These are phyloP conservation scores for Xerocomellus dryophilus DNA, from an alignment of 768 basidiomycete species.

Conservation along the genomic window DNA sequence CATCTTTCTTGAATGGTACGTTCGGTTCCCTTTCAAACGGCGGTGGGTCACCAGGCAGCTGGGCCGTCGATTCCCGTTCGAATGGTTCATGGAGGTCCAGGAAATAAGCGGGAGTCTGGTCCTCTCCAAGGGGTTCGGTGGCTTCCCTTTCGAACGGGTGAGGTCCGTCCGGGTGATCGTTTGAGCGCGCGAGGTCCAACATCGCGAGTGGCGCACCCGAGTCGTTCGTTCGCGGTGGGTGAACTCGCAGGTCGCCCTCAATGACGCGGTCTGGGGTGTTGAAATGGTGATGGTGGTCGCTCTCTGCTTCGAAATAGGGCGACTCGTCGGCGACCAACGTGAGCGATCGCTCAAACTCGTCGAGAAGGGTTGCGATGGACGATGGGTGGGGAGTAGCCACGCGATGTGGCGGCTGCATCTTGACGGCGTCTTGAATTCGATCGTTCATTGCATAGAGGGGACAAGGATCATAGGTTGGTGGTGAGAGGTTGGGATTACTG, in stretches of 20 bases:
- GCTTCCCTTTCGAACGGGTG: background rate
- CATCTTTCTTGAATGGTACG: background rate
- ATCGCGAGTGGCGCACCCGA: background rate
- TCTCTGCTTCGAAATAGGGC: background rate
- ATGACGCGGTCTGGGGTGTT: background rate
- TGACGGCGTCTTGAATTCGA: background rate
- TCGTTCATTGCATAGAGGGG: background rate
- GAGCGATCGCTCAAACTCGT: slow-evolving; percentile 10
- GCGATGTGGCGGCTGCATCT: background rate
- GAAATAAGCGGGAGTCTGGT: background rate
- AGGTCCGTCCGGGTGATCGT: background rate
- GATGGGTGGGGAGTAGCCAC: background rate
- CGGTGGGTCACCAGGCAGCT: background rate
- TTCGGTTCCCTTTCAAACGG: background rate
- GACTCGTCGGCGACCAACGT: background rate
- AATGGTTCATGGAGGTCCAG: background rate
- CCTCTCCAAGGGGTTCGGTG: background rate
- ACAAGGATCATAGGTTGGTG: background rate
- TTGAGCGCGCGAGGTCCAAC: background rate
- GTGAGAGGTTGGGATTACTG: background rate
- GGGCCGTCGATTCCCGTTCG: background rate
- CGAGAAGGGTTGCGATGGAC: slow-evolving; percentile 2
- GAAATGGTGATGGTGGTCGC: background rate
- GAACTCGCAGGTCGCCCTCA: background rate
- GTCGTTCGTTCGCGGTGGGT: background rate